Conservation (phyloP, 306 rosid genomes). For the Vicia sativa region DNA sequence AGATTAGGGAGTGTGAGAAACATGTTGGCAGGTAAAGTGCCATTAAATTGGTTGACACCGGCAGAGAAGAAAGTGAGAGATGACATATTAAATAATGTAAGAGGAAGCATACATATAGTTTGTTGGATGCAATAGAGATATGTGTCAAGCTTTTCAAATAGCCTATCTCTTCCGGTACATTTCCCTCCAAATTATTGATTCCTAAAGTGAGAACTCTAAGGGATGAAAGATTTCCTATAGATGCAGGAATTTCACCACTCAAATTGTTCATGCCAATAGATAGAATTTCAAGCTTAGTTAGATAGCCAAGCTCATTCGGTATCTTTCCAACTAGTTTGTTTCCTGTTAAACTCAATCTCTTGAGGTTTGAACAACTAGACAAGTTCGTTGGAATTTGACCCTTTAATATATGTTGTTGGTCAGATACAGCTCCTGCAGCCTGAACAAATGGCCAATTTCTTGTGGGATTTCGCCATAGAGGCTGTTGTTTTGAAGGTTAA, state of each 20-base stretch:
- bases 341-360: not conserved
- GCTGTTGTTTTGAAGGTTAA: conserved; percentile 46
- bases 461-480: conserved; percentile 39
- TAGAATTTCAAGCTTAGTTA: conserved; percentile 29
- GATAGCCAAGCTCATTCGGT: conserved; percentile 37
- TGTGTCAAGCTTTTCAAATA: not conserved
- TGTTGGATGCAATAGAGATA: not conserved
- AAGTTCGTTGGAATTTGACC: conserved; percentile 54
- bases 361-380: too few relatives aligned
- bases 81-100: conserved; percentile 45
- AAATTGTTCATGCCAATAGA: conserved; percentile 28
- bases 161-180: conserved; percentile 43
- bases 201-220: conserved; percentile 3
- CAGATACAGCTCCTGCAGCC: conserved; percentile 39
- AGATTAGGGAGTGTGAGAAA: conserved; percentile 48
- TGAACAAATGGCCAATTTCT: conserved; percentile 40
- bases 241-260: conserved; percentile 47
- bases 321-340: conserved; percentile 44
- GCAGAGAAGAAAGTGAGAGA: conserved; percentile 30
- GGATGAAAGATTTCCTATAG: conserved; percentile 48
- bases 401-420: conserved; percentile 34
- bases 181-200: conserved; percentile 31
- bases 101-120: conserved; percentile 46
- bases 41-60: conserved; percentile 14
- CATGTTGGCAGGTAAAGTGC: conserved; percentile 45